phyloP scores from a whole-genome alignment of 352 stramenopile genomes.

The Pythium dissotocum region DNA sequence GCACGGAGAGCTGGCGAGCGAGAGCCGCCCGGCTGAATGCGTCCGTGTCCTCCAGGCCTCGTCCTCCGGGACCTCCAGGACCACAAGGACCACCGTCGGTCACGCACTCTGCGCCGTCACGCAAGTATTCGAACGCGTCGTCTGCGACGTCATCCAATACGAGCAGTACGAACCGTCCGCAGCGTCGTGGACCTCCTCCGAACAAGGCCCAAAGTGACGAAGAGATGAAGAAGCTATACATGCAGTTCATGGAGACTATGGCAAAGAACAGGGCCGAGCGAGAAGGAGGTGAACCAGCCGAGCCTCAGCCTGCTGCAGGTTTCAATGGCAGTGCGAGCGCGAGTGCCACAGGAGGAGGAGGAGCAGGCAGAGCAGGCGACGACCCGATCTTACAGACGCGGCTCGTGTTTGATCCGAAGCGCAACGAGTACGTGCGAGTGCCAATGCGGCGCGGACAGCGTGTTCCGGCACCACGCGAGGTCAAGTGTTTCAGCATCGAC shows the following conservation, averaged over 20 bases:
- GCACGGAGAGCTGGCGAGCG: slow-evolving; percentile 16
- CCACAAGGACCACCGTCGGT: slow-evolving; percentile 1
- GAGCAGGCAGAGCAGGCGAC: not conserved
- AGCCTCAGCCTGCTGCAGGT: not conserved
- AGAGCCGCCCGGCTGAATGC: slow-evolving; percentile 20
- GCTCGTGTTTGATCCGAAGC: slow-evolving; percentile 21
- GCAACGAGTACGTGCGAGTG: slow-evolving; percentile 24
- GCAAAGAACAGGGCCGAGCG: slow-evolving; percentile 18
- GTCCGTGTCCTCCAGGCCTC: slow-evolving; percentile 17
- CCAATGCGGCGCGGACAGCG: not conserved
- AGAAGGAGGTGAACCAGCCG: not conserved
- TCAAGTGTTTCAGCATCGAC: slow-evolving; percentile 56
- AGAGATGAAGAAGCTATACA: slow-evolving; percentile 24
- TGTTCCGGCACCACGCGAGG: slow-evolving; percentile 4
- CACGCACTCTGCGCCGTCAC: slow-evolving; percentile 15
- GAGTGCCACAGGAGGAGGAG: not conserved
- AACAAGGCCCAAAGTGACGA: slow-evolving; percentile 17
- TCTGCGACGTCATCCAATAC: slow-evolving; percentile 20
- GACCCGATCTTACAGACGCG: slow-evolving; percentile 23
- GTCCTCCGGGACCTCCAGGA: not conserved
- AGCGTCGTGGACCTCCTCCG: not conserved
- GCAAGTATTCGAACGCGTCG: slow-evolving; percentile 24
- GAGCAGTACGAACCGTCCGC: slow-evolving; percentile 11
- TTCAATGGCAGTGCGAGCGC: not conserved
- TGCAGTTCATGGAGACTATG: slow-evolving; percentile 29